Conservation (phyloP, 805 yeast species). For the Nadsonia fulvescens region DNA sequence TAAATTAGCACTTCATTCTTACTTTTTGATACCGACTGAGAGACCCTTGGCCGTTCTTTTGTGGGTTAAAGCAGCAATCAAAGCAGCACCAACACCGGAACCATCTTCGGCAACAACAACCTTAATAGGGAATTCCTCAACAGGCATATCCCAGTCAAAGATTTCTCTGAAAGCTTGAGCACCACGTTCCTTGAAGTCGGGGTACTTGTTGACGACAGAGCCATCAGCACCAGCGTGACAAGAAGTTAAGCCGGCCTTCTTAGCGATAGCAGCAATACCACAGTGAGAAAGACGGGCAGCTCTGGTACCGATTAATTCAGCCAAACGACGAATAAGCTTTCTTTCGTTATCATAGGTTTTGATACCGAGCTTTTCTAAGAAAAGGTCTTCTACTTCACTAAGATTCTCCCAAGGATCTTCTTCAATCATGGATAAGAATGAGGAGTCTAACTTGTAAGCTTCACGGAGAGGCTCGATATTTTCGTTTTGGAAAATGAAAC, state of each 20-base stretch:
- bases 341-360: slow-evolving; percentile 62
- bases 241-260: slow-evolving; percentile 53
- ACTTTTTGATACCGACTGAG: slow-evolving; percentile 16
- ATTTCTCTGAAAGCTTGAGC: slow-evolving; percentile 78
- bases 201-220: slow-evolving; percentile 85
- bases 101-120: slow-evolving; percentile 95
- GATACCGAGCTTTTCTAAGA: slow-evolving; percentile 40
- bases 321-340: slow-evolving; percentile 60
- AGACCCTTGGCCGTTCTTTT: slow-evolving; percentile 51
- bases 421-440: slow-evolving; percentile 74
- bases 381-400: slow-evolving; percentile 51
- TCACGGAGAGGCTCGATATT: slow-evolving; percentile 42
- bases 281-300: slow-evolving; percentile 84
- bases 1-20: too few species aligned
- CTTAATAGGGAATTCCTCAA: slow-evolving; percentile 56
- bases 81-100: slow-evolving; percentile 96
- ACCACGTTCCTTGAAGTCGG: slow-evolving; percentile 78
- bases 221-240: slow-evolving; percentile 94
- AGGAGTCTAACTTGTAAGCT: slow-evolving; percentile 70
- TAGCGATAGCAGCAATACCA: slow-evolving; percentile 87
- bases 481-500: slow-evolving; percentile 39
- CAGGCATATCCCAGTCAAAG: slow-evolving; percentile 50
- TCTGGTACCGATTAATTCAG: slow-evolving; percentile 80
- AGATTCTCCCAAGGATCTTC: slow-evolving; percentile 78
- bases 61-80: slow-evolving; percentile 88